A percentile compares a stretch with the other conserved stretches of the same genome.
Evolutionary conservation across 1,284 basidiomycete species (phyloP).

Genomic region (Vanrija pseudolonga): DNA sequence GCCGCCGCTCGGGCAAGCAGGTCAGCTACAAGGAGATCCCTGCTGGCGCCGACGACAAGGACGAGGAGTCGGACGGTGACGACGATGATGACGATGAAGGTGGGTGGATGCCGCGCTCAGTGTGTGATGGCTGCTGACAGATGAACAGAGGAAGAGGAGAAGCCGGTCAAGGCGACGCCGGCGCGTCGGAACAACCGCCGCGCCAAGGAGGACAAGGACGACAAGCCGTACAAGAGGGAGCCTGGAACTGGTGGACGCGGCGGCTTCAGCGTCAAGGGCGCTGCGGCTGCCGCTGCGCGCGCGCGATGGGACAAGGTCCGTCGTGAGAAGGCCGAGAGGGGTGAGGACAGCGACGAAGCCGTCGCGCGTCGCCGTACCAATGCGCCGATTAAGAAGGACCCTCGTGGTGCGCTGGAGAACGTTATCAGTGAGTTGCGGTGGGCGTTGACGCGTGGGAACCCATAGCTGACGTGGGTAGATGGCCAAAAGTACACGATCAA

Average conservation of each 20-base stretch:
- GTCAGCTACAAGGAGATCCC: conserved; percentile 26
- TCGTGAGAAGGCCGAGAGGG: conserved; percentile 35
- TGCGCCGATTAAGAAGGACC: conserved; percentile 13
- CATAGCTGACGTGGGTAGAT: background rate
- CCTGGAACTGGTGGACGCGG: conserved; percentile 38
- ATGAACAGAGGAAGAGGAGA: conserved; percentile 12
- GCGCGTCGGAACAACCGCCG: conserved; percentile 2
- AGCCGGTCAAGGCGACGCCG: conserved; percentile 2
- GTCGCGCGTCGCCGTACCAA: conserved; percentile 1
- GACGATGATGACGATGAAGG: conserved; percentile 14
- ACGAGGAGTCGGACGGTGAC: conserved; percentile 17
- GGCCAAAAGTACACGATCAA: conserved; percentile 52
- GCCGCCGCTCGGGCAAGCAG: conserved; percentile 19
- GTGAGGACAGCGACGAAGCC: conserved; percentile 35
- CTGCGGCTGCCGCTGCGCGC: conserved; percentile 43
- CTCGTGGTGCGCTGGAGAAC: conserved; percentile 23
- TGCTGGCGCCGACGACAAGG: conserved; percentile 9
- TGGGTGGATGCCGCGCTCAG: conserved; percentile 5
- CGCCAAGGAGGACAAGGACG: conserved; percentile 12
- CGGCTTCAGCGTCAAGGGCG: conserved; percentile 47
- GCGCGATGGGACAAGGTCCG: conserved; percentile 47
- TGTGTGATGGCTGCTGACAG: conserved; percentile 5
- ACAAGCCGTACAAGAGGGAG: conserved; percentile 29
- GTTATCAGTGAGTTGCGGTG: conserved; percentile 19
- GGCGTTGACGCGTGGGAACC: background rate